phyloP scores from a whole-genome alignment of 2,329 filamentous ascomycete species.

The Rutstroemia sp. region DNA sequence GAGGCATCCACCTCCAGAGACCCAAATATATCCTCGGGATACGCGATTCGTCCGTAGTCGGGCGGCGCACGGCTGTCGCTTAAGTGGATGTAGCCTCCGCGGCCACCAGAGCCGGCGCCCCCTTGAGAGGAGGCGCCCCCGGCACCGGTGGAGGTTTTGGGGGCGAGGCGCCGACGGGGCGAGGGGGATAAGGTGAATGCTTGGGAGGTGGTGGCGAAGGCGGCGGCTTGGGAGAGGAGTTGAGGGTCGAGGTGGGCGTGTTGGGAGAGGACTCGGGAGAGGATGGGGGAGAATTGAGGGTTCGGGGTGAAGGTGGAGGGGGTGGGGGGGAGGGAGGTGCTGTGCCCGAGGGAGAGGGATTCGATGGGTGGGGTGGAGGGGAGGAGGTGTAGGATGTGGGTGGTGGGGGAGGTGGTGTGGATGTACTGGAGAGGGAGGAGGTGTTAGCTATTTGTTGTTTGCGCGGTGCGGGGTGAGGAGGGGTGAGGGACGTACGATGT shows the following conservation, averaged over 20 bases:
- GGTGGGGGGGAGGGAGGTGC: constrained; percentile 47
- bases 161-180: constrained; percentile 16
- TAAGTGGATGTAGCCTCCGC: constrained; percentile 57
- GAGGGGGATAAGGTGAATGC: neutral
- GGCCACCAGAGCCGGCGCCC: constrained; percentile 51
- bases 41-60: constrained; percentile 60
- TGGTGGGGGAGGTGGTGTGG: constrained; percentile 42
- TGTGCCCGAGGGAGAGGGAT: constrained; percentile 50
- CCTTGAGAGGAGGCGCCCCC: constrained; percentile 45
- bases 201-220: constrained; percentile 44
- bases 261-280: constrained; percentile 48
- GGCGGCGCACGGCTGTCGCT: constrained; percentile 57
- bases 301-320: constrained; percentile 54
- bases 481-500: constrained; percentile 21
- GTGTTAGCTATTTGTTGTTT: neutral
- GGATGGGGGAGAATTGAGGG: constrained; percentile 48
- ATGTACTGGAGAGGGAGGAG: constrained; percentile 42
- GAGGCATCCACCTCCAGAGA: constrained; percentile 55
- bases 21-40: constrained; percentile 63
- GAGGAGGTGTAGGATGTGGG: constrained; percentile 52
- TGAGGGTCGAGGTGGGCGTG: constrained; percentile 50
- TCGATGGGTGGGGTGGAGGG: constrained; percentile 47
- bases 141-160: constrained; percentile 11
- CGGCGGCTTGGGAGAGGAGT: constrained; percentile 48
- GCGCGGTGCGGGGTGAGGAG: neutral